A percentile compares a stretch with the other conserved stretches of the same genome.
Evolutionary conservation across 371 early-diverging fungal species (phyloP).

Genomic region (Saksenaea vasiformis): DNA sequence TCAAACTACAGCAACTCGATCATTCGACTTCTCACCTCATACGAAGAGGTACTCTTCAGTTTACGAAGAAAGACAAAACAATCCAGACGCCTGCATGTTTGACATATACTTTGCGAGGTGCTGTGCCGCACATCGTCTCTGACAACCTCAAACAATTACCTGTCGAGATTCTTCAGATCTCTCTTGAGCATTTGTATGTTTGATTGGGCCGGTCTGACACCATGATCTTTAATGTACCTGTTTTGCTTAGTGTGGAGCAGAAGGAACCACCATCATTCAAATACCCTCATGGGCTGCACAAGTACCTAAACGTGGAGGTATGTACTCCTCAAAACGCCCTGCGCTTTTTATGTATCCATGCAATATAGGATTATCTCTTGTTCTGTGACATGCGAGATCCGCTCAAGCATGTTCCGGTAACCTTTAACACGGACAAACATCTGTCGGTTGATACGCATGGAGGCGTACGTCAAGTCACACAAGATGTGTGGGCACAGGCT

Average conservation of each 20-base stretch:
- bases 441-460: conserved; percentile 69
- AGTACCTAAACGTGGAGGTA: conserved; percentile 57
- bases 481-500: conserved; percentile 53
- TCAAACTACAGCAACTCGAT: conserved; percentile 25
- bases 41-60: conserved; percentile 42
- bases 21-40: conserved; percentile 16
- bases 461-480: conserved; percentile 63
- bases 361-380: conserved; percentile 42
- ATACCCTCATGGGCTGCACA: conserved; percentile 56
- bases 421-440: conserved; percentile 64
- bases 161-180: conserved; percentile 48
- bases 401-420: conserved; percentile 36
- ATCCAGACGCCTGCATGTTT: conserved; percentile 73
- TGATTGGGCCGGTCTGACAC: not conserved
- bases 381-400: conserved; percentile 74
- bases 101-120: conserved; percentile 69
- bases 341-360: not conserved
- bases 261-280: conserved; percentile 49
- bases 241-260: conserved; percentile 40
- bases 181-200: conserved; percentile 65
- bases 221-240: not conserved
- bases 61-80: conserved; percentile 37
- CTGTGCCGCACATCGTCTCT: conserved; percentile 75
- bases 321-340: conserved; percentile 18
- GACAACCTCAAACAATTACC: conserved; percentile 58